A percentile compares a stretch with the other conserved stretches of the same genome.
phyloP scores from a whole-genome alignment of 2,329 filamentous ascomycete species.

The Talaromyces sp. region DNA sequence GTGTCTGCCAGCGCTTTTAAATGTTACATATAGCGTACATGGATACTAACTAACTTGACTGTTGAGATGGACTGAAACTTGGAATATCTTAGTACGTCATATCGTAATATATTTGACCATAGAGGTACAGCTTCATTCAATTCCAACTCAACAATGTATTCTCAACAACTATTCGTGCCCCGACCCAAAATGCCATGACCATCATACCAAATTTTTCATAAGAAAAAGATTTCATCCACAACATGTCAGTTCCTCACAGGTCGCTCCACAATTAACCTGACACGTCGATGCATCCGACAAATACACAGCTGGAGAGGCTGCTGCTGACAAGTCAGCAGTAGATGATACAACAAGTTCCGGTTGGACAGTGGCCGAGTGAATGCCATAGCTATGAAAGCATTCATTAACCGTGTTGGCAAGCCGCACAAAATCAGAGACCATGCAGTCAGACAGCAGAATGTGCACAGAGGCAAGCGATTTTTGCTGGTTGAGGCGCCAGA shows the following conservation, averaged over 20 bases:
- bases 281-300: slow-evolving; percentile 34
- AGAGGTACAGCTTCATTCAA: neutral
- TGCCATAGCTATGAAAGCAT: slow-evolving; percentile 67
- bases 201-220: neutral
- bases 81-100: too few species aligned
- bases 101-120: too few species aligned
- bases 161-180: neutral
- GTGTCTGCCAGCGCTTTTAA: too few species aligned
- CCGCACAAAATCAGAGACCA: slow-evolving; percentile 53
- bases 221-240: slow-evolving; percentile 31
- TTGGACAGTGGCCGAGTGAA: slow-evolving; percentile 67
- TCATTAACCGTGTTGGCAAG: slow-evolving; percentile 59
- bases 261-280: slow-evolving; percentile 47
- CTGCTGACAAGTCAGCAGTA: slow-evolving; percentile 14
- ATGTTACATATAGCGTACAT: too few species aligned
- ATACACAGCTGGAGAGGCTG: slow-evolving; percentile 8
- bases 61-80: too few species aligned
- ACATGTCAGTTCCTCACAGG: slow-evolving; percentile 50
- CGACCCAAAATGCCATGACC: neutral
- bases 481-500: slow-evolving; percentile 67
- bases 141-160: neutral
- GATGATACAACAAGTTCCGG: slow-evolving; percentile 47
- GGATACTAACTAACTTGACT: too few species aligned
- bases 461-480: slow-evolving; percentile 67
- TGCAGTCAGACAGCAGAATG: slow-evolving; percentile 51